Percentiles rank a stretch among this genome's conserved stretches.
These are phyloP conservation scores for Phaseolus coccineus DNA, from an alignment of 331 rosid genomes.

Conservation along the genomic window DNA sequence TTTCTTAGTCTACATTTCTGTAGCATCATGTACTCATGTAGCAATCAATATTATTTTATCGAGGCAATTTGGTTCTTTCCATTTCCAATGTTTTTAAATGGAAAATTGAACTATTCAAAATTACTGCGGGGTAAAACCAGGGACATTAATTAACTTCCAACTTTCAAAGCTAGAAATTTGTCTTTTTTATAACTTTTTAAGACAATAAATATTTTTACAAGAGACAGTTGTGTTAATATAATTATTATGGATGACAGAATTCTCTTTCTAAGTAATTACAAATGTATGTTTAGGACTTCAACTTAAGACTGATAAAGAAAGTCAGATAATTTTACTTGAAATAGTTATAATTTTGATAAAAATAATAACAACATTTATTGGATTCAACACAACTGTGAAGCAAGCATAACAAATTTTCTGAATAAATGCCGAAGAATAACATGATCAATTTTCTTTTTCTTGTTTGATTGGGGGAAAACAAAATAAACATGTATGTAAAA, in stretches of 20 bases:
- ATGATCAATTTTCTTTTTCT: too few species aligned
- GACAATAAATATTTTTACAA: too few species aligned
- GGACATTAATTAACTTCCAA: background rate
- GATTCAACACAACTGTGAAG: background rate
- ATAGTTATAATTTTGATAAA: background rate
- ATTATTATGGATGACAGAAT: too few species aligned
- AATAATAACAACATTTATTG: background rate
- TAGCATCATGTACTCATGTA: background rate
- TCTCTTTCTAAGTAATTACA: too few species aligned
- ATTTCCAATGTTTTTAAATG: background rate
- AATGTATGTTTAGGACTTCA: too few species aligned
- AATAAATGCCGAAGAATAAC: background rate
- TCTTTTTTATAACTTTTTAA: background rate
- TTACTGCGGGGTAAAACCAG: background rate
- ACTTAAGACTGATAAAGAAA: too few species aligned
- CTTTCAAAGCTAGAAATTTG: background rate
- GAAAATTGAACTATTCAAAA: background rate
- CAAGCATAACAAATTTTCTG: background rate
- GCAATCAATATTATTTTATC: background rate
- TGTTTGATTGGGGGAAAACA: too few species aligned
- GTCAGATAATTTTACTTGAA: background rate
- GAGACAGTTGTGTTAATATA: too few species aligned
- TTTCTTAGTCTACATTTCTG: background rate
- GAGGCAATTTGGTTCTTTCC: conserved; percentile 29
- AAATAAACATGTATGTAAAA: too few species aligned